Evolutionary conservation across 2,329 filamentous ascomycete species (phyloP), one percentile per base, ranked within the genome.

Genomic region (Aspergillus spinulosporus): DNA sequence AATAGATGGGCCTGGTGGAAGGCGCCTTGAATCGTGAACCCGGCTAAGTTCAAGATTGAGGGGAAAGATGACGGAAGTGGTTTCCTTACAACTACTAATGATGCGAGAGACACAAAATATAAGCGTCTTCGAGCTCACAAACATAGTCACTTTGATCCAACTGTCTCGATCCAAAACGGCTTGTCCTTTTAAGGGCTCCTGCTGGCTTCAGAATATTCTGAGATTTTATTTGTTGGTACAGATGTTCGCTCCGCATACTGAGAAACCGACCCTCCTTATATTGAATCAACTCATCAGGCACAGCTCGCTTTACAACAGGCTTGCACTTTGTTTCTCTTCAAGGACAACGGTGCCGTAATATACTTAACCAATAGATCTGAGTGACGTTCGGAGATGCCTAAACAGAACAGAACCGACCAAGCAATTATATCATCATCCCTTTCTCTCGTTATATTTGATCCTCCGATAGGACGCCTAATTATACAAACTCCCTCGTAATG

Each of bases 401-500:
- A 26, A 14, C 43, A 31, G 34, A 5, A n/a, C 9, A 29, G 11
- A 2, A 29, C 11, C 12, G 43, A 45, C 43, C 2, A 7, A 31
- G 28, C 11, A 8, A 45, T 14, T 5, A 47, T 36, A 8, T 26
- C 29, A 21, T 36, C 31, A 47, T 34, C 29, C 12, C 29, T 34
- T 8, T 15, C 9, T 15, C 7, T 21, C n/a, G 21, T 32, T 34
- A 46, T 42, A 51, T 54, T 56, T 50, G n/a, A 45, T 44, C n/a
- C 9, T 39, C 34, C 5, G 11, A 28, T 46, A 28, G 32, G 34
- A 11, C 45, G 5, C 28, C 43, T 56, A 56, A 44, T 43, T 48
- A 57, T 57, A 57, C 36, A 48, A 5, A 7, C 29, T 44, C 40
- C 46, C 37, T 50, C 34, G 11, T 58, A 55, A 49, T 9, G 34